Evolutionary conservation across 1,284 basidiomycete genomes (phyloP).

Genomic region (Coniferiporia sulphurascens): DNA sequence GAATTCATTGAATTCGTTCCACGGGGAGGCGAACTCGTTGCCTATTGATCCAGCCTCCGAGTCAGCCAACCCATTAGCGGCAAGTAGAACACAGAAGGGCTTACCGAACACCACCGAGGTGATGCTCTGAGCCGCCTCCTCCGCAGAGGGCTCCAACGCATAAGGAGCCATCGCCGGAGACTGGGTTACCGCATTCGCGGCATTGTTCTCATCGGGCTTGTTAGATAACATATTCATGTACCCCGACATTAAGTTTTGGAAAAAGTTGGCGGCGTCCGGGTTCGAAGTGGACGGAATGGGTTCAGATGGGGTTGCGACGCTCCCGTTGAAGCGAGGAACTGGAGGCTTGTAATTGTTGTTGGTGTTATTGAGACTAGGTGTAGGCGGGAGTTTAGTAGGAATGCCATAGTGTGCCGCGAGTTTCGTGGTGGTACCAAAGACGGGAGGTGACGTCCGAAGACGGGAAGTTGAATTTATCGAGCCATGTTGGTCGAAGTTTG

Average conservation of each 20-base stretch:
- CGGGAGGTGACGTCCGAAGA: conserved; percentile 42
- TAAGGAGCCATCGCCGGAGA: conserved; percentile 19
- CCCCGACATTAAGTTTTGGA: conserved; percentile 36
- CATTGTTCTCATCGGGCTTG: conserved; percentile 26
- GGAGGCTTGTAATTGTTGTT: conserved; percentile 26
- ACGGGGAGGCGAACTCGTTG: neutral
- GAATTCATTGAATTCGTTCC: conserved; percentile 29
- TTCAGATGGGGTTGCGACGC: conserved; percentile 21
- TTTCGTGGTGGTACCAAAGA: conserved; percentile 47
- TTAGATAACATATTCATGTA: conserved; percentile 45
- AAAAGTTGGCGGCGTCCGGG: conserved; percentile 24
- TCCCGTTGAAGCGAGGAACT: conserved; percentile 23
- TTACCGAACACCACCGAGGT: conserved; percentile 11
- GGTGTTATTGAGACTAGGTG: conserved; percentile 41
- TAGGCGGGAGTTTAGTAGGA: conserved; percentile 59
- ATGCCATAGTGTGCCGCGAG: conserved; percentile 72
- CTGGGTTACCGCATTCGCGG: conserved; percentile 15
- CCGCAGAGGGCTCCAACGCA: conserved; percentile 1
- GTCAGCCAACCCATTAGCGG: neutral
- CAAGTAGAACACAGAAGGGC: neutral
- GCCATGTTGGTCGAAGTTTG: conserved; percentile 36
- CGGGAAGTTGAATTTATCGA: conserved; percentile 38
- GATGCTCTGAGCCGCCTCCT: conserved; percentile 13
- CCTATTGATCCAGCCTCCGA: conserved; percentile 21
- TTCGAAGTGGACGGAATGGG: conserved; percentile 20